These are phyloP conservation scores for Trametes gibbosa DNA, from an alignment of 768 basidiomycete species.

Conservation along the genomic window DNA sequence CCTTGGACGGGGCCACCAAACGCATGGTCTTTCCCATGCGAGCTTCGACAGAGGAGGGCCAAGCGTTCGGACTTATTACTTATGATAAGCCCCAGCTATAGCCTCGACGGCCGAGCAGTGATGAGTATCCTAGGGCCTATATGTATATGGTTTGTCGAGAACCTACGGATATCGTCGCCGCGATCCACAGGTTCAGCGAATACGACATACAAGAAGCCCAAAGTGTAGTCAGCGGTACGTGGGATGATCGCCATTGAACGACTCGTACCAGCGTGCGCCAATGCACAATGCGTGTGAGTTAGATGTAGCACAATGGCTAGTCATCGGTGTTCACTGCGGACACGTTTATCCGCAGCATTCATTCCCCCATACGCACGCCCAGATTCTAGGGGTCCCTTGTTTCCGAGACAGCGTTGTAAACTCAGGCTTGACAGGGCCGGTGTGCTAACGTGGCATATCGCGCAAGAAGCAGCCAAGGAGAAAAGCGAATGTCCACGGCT, in stretches of 20 bases:
- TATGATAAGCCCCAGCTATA: too few relatives aligned
- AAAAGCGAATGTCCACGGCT: constrained; percentile 46
- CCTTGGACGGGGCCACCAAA: not conserved
- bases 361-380: not conserved
- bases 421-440: not conserved
- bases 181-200: too few relatives aligned
- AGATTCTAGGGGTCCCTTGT: not conserved
- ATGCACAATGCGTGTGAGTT: not conserved
- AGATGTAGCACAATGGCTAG: not conserved
- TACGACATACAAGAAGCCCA: too few relatives aligned
- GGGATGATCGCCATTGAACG: too few relatives aligned
- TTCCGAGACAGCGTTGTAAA: not conserved
- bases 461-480: constrained; percentile 36
- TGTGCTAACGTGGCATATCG: not conserved
- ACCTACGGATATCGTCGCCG: too few relatives aligned
- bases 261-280: too few relatives aligned
- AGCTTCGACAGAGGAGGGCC: too few relatives aligned
- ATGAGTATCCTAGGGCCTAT: too few relatives aligned
- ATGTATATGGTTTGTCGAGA: too few relatives aligned
- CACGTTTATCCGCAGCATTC: not conserved
- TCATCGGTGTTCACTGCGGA: not conserved
- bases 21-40: not conserved
- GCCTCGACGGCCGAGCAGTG: too few relatives aligned
- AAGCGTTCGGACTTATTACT: too few relatives aligned
- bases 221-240: too few relatives aligned